phyloP scores from a whole-genome alignment of 108 stramenopile genomes.

The Pseudonitzschia pungens region DNA sequence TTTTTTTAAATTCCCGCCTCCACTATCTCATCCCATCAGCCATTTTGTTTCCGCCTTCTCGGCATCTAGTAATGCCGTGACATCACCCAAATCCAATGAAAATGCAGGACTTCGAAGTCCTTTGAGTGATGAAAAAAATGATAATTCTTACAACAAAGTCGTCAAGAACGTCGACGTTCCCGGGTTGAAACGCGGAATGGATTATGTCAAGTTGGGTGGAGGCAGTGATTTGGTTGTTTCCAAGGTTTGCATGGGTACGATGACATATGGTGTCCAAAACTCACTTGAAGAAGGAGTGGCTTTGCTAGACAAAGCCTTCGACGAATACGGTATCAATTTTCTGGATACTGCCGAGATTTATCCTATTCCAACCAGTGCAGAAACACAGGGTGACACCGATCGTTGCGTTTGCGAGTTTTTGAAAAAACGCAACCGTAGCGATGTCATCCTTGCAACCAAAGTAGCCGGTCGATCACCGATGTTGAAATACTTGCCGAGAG shows the following conservation, averaged over 20 bases:
- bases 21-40: neutral
- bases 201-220: conserved; percentile 41
- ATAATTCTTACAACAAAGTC: neutral
- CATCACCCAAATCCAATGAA: neutral
- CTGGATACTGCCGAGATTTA: conserved; percentile 94
- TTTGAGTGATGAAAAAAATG: neutral
- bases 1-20: no score
- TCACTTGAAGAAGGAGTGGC: conserved; percentile 84
- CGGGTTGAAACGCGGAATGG: conserved; percentile 75
- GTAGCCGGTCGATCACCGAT: conserved; percentile 57
- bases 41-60: conserved; percentile 7
- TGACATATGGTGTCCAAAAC: conserved; percentile 91
- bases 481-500: conserved; percentile 74
- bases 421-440: conserved; percentile 61
- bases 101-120: neutral
- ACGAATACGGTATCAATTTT: conserved; percentile 91
- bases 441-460: conserved; percentile 90
- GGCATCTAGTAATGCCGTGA: neutral
- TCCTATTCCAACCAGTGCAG: conserved; percentile 62
- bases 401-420: conserved; percentile 62
- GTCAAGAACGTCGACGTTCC: conserved; percentile 57
- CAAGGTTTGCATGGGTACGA: conserved; percentile 87
- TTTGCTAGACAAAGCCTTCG: conserved; percentile 79
- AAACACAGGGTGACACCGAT: conserved; percentile 76
- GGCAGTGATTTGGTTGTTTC: conserved; percentile 79